Evolutionary conservation across 495 filamentous ascomycete species (phyloP), one percentile per base, ranked within the genome.

Genomic region (Xylaria intraflava): DNA sequence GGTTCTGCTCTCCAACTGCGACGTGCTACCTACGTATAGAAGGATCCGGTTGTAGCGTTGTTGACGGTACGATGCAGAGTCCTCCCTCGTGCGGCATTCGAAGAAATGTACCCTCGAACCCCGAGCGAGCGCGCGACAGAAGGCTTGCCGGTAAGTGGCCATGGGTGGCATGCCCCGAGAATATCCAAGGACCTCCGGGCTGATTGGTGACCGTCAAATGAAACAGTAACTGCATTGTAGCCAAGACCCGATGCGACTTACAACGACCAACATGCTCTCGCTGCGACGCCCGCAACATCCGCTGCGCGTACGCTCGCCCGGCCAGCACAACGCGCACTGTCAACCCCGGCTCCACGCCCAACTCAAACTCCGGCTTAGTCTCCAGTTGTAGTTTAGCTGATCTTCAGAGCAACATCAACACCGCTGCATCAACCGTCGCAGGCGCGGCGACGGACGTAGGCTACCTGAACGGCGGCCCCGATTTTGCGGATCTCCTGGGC

Each of bases 221-320:
- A 46, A n/a, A 27, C 26, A 55, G 52, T 19, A 42, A 20, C n/a
- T 77, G 73, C 55, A 65, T 65, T 8, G 57, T 14, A 19, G 64
- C 69, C 17, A 77, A 74, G 55, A 59, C 67, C 16, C 62, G 64
- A 35, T 77, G 73, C 44, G 60, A 66, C 45, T 58, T 72, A 7
- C 53, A 62, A 26, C 63, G 60, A 17, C 73, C 72, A 7, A 55
- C 23, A 38, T 77, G 72, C 53, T 60, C 67, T 16, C 66, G 72
- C 31, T 77, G 73, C 49, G 33, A 45, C n/a, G 31, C 49, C 5
- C 64, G 65, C 5, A 60, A 59, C 40, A 55, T 58, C 8, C 20
- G 24, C 1, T 75, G 71, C 51, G 57, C 58, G 44, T 75, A 73
- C 48, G 40, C 57, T 30, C 40, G 49, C 7, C 29, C 30, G 20